These are phyloP conservation scores for Hysterium pulicare DNA, from an alignment of 2,329 filamentous ascomycete species.

Conservation along the genomic window DNA sequence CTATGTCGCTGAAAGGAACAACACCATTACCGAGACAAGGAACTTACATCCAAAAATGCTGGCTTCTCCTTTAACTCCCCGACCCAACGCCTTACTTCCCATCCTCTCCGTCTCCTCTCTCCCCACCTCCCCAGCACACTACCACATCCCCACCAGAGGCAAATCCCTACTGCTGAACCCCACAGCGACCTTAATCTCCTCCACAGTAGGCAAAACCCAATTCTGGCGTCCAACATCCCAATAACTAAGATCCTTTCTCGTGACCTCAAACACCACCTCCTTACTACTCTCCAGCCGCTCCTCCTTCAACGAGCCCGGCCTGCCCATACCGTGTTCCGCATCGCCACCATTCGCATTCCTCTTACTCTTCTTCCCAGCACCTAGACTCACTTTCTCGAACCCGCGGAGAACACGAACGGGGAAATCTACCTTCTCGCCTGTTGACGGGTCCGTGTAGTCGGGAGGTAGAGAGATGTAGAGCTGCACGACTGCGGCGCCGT, in stretches of 20 bases:
- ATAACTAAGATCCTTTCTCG: conserved; percentile 40
- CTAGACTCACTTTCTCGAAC: conserved; percentile 43
- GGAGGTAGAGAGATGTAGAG: conserved; percentile 53
- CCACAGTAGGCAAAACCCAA: conserved; percentile 37
- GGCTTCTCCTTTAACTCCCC: no score
- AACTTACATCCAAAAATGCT: no score
- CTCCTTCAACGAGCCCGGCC: background rate
- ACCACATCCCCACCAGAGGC: conserved; percentile 30
- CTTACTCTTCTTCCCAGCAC: conserved; percentile 18
- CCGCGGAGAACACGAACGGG: conserved; percentile 38
- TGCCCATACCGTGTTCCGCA: conserved; percentile 6
- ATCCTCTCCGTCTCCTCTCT: no score
- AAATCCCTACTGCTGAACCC: conserved; percentile 35
- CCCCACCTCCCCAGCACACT: no score
- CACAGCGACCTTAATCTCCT: conserved; percentile 26
- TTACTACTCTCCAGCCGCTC: background rate
- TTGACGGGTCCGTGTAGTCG: conserved; percentile 39
- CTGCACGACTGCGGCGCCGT: conserved; percentile 55
- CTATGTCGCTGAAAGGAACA: no score
- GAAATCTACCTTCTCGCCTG: conserved; percentile 57
- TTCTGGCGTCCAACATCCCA: conserved; percentile 40
- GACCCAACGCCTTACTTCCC: no score
- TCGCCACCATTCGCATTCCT: conserved; percentile 17
- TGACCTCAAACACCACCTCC: conserved; percentile 36
- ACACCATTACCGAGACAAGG: no score